A percentile compares a stretch with the other conserved stretches of the same genome.
Conservation (phyloP, 768 basidiomycete species). For the Postia placenta region DNA sequence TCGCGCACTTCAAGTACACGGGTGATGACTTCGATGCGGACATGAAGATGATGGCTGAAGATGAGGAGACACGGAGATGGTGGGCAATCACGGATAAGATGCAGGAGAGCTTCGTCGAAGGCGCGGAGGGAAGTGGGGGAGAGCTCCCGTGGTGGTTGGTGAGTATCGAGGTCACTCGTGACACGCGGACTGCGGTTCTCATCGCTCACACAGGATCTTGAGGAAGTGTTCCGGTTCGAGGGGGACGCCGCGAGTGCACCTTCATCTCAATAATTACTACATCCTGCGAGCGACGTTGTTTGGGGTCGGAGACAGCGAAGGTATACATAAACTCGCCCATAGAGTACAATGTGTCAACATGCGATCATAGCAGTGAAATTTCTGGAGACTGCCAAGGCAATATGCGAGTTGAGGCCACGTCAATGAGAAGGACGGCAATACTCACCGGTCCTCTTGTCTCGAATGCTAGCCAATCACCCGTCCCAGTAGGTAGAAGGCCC, state of each 20-base stretch:
- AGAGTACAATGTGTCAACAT: not conserved
- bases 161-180: conserved; percentile 2
- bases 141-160: conserved; percentile 71
- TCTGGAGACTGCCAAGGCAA: conserved; percentile 8
- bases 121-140: conserved; percentile 61
- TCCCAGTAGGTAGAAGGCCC: conserved; percentile 86
- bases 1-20: conserved; percentile 74
- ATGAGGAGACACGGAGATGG: conserved; percentile 69
- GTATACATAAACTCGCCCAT: not conserved
- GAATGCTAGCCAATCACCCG: conserved; percentile 93
- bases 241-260: conserved; percentile 18
- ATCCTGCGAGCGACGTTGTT: not conserved
- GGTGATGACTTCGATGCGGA: conserved; percentile 60
- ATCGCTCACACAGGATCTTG: conserved; percentile 22
- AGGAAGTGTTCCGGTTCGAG: conserved; percentile 72
- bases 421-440: not conserved
- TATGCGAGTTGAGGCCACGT: not conserved
- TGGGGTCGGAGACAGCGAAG: not conserved
- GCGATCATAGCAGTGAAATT: conserved; percentile 8
- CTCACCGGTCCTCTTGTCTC: conserved; percentile 58
- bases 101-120: conserved; percentile 72
- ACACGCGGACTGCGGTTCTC: not conserved
- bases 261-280: not conserved
- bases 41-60: conserved; percentile 58
- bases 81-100: conserved; percentile 72